These are phyloP conservation scores for Dipteronia dyeriana DNA, from an alignment of 345 rosid species.

Conservation along the genomic window DNA sequence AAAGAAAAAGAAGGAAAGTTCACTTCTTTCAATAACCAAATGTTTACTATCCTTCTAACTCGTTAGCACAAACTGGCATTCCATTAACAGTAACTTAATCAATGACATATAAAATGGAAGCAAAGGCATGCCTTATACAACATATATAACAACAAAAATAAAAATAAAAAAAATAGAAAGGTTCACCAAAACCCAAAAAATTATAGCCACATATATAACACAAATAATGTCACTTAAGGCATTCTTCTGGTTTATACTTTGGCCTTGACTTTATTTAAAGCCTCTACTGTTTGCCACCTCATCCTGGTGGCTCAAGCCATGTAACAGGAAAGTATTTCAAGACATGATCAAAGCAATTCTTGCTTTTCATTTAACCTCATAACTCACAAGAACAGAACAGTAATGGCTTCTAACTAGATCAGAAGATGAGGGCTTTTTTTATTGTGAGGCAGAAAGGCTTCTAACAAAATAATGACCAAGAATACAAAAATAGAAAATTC, in stretches of 20 bases:
- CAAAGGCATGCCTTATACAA: neutral
- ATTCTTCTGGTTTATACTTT: neutral
- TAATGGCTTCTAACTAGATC: neutral
- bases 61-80: neutral
- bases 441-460: neutral
- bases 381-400: neutral
- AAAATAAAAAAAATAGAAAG: too few relatives aligned
- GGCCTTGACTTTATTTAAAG: neutral
- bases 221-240: neutral
- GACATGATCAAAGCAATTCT: neutral
- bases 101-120: neutral
- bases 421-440: neutral
- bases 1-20: neutral
- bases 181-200: neutral
- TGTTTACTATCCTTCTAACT: neutral
- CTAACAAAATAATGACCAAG: neutral
- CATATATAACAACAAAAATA: neutral
- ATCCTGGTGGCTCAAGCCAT: neutral
- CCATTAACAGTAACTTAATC: neutral
- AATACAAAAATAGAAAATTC: neutral
- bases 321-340: neutral
- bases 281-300: neutral
- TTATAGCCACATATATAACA: neutral
- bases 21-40: neutral
- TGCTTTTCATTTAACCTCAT: neutral